Evolutionary conservation across 202 grass and related monocot genomes (phyloP).

Genomic region (Setaria italica): DNA sequence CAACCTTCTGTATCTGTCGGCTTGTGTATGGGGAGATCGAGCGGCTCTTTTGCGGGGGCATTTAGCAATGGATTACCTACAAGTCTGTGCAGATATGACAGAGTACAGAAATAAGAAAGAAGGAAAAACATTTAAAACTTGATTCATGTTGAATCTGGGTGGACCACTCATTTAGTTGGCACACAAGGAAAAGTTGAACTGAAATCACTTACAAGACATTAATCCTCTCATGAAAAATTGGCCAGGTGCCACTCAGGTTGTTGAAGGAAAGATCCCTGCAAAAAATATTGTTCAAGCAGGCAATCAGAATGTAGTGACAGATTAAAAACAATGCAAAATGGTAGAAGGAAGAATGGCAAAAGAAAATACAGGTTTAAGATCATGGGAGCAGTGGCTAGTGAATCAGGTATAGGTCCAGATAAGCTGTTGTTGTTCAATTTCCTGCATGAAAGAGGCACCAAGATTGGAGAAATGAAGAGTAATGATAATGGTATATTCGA

Average conservation of each 20-base stretch:
- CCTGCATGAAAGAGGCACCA: constrained; percentile 46
- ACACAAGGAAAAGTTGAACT: constrained; percentile 21
- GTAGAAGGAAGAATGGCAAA: neutral
- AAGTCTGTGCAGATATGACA: constrained; percentile 53
- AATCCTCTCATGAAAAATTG: constrained; percentile 48
- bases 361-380: constrained; percentile 61
- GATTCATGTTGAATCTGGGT: constrained; percentile 6
- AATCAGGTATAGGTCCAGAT: constrained; percentile 70
- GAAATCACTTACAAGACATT: constrained; percentile 59
- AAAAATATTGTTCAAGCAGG: constrained; percentile 13
- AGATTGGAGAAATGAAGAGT: neutral
- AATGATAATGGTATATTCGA: neutral
- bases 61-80: constrained; percentile 69
- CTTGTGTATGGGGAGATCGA: constrained; percentile 41
- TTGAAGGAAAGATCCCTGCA: constrained; percentile 84
- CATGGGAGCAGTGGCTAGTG: constrained; percentile 52
- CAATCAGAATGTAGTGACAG: constrained; percentile 16
- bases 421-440: constrained; percentile 78
- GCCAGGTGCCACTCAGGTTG: constrained; percentile 69
- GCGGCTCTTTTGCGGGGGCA: constrained; percentile 18
- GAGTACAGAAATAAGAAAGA: constrained; percentile 3
- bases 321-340: constrained; percentile 32
- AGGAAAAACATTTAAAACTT: neutral
- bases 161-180: neutral
- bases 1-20: constrained; percentile 40